Percentiles rank a stretch among this genome's conserved stretches.
These are phyloP conservation scores for Trichomonas vaginalis DNA, from an alignment of 208 protist genomes.

Conservation along the genomic window DNA sequence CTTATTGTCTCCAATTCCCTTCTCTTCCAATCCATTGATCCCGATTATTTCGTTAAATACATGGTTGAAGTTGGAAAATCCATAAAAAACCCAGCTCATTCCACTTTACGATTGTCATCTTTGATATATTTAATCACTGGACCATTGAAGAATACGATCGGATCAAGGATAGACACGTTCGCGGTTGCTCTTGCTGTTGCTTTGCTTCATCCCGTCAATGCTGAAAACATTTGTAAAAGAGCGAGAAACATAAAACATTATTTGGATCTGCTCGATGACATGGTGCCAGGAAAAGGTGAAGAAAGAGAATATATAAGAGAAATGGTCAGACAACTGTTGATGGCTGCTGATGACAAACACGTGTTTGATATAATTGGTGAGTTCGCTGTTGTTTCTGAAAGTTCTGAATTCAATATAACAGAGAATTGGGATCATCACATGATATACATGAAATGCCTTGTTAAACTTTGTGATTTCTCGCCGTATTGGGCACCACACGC, in stretches of 20 bases:
- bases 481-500: not conserved
- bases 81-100: not conserved
- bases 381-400: not conserved
- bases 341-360: not conserved
- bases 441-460: not conserved
- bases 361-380: not conserved
- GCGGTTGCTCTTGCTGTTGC: not conserved
- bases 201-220: not conserved
- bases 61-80: not conserved
- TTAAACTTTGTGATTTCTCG: not conserved
- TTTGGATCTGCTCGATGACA: not conserved
- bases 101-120: not conserved
- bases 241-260: not conserved
- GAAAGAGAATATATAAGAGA: not conserved
- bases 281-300: not conserved
- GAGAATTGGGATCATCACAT: not conserved
- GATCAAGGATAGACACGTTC: not conserved
- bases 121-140: not conserved
- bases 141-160: not conserved
- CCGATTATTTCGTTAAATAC: not conserved
- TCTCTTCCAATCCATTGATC: not conserved
- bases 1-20: not conserved
- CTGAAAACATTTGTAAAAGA: not conserved
- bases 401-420: not conserved
- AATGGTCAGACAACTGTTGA: not conserved